These are phyloP conservation scores for Hondaea fermentalgiana DNA, from an alignment of 108 stramenopile genomes.

Conservation along the genomic window DNA sequence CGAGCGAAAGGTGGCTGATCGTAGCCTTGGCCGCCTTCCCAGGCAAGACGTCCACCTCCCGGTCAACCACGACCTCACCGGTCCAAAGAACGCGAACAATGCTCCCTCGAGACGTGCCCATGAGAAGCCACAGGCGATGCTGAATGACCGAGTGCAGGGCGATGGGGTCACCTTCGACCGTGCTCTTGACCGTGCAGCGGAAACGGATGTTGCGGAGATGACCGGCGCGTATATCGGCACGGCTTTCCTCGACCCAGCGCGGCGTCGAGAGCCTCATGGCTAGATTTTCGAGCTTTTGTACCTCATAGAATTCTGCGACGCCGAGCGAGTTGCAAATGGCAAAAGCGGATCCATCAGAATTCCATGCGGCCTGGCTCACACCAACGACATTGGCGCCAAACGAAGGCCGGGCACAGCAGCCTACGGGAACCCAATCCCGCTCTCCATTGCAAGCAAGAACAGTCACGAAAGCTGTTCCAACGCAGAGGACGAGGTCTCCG, in stretches of 20 bases:
- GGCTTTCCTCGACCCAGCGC: background rate
- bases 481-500: background rate
- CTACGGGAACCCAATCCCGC: background rate
- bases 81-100: background rate
- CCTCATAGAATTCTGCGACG: background rate
- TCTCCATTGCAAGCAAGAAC: background rate
- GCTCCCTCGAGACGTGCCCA: background rate
- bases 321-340: background rate
- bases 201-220: background rate
- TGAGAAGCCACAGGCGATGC: conserved; percentile 10
- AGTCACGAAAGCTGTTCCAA: background rate
- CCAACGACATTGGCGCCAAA: background rate
- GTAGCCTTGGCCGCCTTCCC: background rate
- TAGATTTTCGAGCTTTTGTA: background rate
- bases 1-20: background rate
- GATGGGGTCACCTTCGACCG: background rate
- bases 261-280: background rate
- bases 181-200: background rate
- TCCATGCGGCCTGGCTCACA: background rate
- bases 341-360: background rate
- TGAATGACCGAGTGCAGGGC: background rate
- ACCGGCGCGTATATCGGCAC: background rate
- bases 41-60: background rate
- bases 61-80: background rate
- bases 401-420: background rate